A percentile compares a stretch with the other conserved stretches of the same genome.
phyloP scores from a whole-genome alignment of 2,329 filamentous ascomycete genomes.

The Sarocladium oryzae region DNA sequence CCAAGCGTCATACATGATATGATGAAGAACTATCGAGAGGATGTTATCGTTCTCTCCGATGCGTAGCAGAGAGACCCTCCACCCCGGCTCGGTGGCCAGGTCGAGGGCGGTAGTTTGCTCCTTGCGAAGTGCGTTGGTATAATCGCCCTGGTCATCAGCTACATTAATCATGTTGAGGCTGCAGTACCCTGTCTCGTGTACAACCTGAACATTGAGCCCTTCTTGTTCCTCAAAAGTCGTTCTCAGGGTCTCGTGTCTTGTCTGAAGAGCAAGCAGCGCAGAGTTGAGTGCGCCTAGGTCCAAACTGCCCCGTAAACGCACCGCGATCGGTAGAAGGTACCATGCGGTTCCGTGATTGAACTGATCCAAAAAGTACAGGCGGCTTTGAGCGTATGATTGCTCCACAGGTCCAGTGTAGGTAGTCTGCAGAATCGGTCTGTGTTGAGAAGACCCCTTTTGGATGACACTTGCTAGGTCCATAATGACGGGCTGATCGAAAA shows the following conservation, averaged over 20 bases:
- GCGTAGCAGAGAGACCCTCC: conserved; percentile 15
- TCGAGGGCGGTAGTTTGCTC: conserved; percentile 19
- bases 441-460: neutral
- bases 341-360: conserved; percentile 14
- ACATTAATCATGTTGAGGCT: neutral
- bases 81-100: conserved; percentile 16
- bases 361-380: conserved; percentile 18
- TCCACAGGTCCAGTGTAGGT: conserved; percentile 13
- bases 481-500: conserved; percentile 11
- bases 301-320: conserved; percentile 13
- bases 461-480: conserved; percentile 1
- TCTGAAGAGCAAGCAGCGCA: conserved; percentile 14
- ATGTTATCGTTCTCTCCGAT: conserved; percentile 14
- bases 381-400: conserved; percentile 18
- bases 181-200: conserved; percentile 3
- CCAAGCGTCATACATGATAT: conserved; percentile 24
- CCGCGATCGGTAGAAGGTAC: conserved; percentile 15
- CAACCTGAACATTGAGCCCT: conserved; percentile 12
- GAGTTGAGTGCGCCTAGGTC: conserved; percentile 10
- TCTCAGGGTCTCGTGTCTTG: conserved; percentile 16
- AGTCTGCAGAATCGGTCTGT: neutral
- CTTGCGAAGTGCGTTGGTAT: neutral
- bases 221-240: conserved; percentile 14
- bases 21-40: conserved; percentile 22
- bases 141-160: neutral